Evolutionary conservation across 306 rosid genomes (phyloP).

Genomic region (Trichosanthes truncata): DNA sequence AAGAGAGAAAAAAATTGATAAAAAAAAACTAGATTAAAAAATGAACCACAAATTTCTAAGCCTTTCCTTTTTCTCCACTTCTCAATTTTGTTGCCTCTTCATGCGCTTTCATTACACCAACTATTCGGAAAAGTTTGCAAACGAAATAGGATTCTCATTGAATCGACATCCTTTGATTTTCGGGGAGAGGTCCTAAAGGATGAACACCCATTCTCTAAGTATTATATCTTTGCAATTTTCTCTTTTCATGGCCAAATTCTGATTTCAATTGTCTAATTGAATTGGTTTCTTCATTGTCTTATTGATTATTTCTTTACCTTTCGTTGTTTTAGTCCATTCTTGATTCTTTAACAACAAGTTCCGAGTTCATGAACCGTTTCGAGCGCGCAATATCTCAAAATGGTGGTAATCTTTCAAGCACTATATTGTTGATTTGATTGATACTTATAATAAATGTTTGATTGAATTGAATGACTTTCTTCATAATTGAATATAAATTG

Average conservation of each 20-base stretch:
- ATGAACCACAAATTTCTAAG: not conserved
- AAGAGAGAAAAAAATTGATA: not conserved
- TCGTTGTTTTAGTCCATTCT: slow-evolving; percentile 60
- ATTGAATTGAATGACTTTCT: slow-evolving; percentile 3
- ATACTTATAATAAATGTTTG: not conserved
- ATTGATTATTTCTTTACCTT: not conserved
- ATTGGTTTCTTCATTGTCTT: not conserved
- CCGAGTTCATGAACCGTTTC: slow-evolving; percentile 72
- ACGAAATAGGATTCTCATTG: not conserved
- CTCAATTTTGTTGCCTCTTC: not conserved
- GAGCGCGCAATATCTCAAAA: slow-evolving; percentile 62
- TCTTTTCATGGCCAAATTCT: not conserved
- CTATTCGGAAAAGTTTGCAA: not conserved
- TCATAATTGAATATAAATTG: slow-evolving; percentile 26
- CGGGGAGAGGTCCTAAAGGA: slow-evolving; percentile 78
- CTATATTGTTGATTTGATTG: not conserved
- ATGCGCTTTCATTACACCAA: not conserved
- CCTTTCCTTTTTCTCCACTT: not conserved
- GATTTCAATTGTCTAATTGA: not conserved
- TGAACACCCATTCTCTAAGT: slow-evolving; percentile 59
- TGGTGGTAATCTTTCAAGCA: slow-evolving; percentile 30
- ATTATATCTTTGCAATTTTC: slow-evolving; percentile 47
- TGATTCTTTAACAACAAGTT: slow-evolving; percentile 51
- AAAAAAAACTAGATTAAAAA: not conserved
- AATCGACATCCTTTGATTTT: slow-evolving; percentile 73